phyloP scores from a whole-genome alignment of 2,329 filamentous ascomycete genomes.

The Diaporthe ampelina region DNA sequence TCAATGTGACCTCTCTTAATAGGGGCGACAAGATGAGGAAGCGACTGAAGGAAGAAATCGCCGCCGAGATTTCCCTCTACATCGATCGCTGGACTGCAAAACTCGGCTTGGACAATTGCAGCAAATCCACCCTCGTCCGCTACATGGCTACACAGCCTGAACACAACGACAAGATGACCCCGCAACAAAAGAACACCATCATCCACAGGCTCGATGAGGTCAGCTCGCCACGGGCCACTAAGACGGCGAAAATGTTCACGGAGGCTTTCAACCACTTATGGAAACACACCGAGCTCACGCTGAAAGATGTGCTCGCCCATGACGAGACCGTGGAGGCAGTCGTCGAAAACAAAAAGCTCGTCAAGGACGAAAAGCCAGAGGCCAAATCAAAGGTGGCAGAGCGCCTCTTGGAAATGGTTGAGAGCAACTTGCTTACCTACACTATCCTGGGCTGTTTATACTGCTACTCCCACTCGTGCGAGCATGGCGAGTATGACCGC shows the following conservation, averaged over 20 bases:
- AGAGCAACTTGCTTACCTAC: constrained; percentile 67
- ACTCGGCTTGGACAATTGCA: constrained; percentile 65
- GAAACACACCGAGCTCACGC: constrained; percentile 58
- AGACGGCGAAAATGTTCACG: constrained; percentile 64
- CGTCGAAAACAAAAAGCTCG: constrained; percentile 66
- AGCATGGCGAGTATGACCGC: constrained; percentile 71
- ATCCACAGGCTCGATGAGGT: constrained; percentile 61
- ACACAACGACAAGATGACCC: constrained; percentile 63
- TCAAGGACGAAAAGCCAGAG: constrained; percentile 59
- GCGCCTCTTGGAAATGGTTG: constrained; percentile 55
- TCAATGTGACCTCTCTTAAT: constrained; percentile 62
- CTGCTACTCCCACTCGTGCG: constrained; percentile 72
- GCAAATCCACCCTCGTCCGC: constrained; percentile 65
- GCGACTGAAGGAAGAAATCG: constrained; percentile 65
- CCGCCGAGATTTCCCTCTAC: constrained; percentile 65
- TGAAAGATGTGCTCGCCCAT: constrained; percentile 66
- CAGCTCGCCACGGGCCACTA: constrained; percentile 58
- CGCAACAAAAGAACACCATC: constrained; percentile 67
- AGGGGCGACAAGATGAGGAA: constrained; percentile 64
- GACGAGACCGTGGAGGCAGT: constrained; percentile 68
- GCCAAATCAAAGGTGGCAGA: constrained; percentile 54
- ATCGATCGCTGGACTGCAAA: constrained; percentile 67
- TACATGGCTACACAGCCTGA: constrained; percentile 64
- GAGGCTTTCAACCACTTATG: constrained; percentile 72
- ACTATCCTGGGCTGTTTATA: constrained; percentile 70